Base-by-base conservation (phyloP, 2,329 filamentous ascomycete genomes). In the Tricladium varicosporioides region DNA sequence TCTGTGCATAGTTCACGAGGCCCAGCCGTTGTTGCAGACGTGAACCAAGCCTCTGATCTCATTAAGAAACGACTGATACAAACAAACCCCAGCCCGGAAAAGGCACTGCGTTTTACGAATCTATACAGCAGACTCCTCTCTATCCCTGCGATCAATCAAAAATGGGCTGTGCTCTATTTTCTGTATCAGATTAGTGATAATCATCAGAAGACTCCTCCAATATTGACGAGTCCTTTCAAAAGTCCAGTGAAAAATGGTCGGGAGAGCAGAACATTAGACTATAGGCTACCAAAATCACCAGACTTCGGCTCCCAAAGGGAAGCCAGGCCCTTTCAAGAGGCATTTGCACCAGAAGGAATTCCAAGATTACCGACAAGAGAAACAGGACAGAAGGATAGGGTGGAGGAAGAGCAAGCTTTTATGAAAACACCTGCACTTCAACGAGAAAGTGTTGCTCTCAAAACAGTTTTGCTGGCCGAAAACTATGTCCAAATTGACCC, bases 121-220 rank as follows among this genome's bases (percentile, higher is more conserved):
- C 82, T 99, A 27, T 96, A 97, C 74, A 91, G 91, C 33, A 84
- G 91, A 56, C 82, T 99, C 15, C 79, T 97, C 22, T 89, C 91
- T n/a, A 85, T 97, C 63, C 92, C 92, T 0, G 92, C 97, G 5
- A 80, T 99, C 46, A 89, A 90, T 67, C 89, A 96, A 73, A 99
- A 99, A 81, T 97, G 92, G 92, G 91, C 89, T 2, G 97, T 99
- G 63, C 80, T 99, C 16, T 95, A 95, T 71, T 85, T 99, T 44
- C 82, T 99, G 44, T 89, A 94, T 71, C 86, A 91, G 66, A 82
- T 97, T 48, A 86, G 90, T 60, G 89, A 92, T 68, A 84, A 82
- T 2, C 63, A 68, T 45, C 56, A 45, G 13, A 59, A 51, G 31
- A 49, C 48, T 18, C 60, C 63, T 10, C 64, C 63, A 14, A 54